Conservation (phyloP, 2,329 filamentous ascomycete species). For the Neodidymelliopsis sp. region DNA sequence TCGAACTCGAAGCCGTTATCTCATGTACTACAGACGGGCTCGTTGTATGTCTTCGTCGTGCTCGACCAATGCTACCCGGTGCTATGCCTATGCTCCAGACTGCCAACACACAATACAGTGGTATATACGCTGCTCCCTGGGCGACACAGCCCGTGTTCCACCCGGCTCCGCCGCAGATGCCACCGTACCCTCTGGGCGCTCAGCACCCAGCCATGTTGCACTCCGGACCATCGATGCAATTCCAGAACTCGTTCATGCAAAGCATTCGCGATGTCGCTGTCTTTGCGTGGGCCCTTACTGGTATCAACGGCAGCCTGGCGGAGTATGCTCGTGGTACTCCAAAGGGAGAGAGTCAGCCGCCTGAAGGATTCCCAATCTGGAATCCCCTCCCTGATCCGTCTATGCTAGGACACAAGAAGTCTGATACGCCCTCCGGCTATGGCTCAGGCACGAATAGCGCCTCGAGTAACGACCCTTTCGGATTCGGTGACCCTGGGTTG, state of each 20-base stretch:
- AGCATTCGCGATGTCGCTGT: conserved; percentile 85
- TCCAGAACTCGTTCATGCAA: conserved; percentile 71
- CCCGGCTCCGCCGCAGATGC: conserved; percentile 49
- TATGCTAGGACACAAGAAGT: conserved; percentile 28
- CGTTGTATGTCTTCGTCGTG: conserved; percentile 79
- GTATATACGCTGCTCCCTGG: conserved; percentile 83
- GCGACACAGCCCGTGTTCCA: conserved; percentile 68
- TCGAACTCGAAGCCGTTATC: conserved; percentile 88
- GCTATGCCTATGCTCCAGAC: conserved; percentile 30
- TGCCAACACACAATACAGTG: conserved; percentile 50
- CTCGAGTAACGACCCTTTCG: conserved; percentile 43
- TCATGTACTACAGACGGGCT: conserved; percentile 89
- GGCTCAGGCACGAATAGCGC: conserved; percentile 43
- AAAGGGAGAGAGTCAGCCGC: conserved; percentile 68
- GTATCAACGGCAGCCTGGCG: conserved; percentile 79
- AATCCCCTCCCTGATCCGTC: conserved; percentile 39
- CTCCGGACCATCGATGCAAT: conserved; percentile 54
- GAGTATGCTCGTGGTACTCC: conserved; percentile 69
- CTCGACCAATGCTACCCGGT: conserved; percentile 71
- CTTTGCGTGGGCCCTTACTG: conserved; percentile 84
- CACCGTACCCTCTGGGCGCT: conserved; percentile 46
- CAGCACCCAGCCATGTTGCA: conserved; percentile 53
- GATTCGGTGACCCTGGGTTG: conserved; percentile 48
- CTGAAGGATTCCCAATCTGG: conserved; percentile 68
- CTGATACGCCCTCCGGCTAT: conserved; percentile 46